Evolutionary conservation across 495 filamentous ascomycete species (phyloP).

Genomic region (Saxophila tyrrhenica): DNA sequence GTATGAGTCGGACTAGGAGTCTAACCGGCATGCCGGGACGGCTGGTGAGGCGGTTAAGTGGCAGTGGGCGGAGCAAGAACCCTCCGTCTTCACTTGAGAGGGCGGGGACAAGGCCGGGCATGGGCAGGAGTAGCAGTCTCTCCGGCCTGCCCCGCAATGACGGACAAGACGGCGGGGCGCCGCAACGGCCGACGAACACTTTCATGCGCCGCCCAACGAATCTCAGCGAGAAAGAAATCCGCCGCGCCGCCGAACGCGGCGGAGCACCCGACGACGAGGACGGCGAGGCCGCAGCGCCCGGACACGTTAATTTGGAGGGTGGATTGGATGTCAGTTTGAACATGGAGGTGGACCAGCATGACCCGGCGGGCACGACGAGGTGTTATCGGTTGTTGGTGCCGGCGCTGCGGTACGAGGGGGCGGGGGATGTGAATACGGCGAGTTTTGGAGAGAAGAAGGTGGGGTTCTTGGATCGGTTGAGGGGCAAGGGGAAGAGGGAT

Average conservation of each 20-base stretch:
- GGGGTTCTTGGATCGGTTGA: constrained; percentile 1
- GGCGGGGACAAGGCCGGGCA: neutral
- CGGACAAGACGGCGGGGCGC: neutral
- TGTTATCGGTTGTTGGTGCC: constrained; percentile 83
- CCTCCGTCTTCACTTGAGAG: neutral
- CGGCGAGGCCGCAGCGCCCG: constrained; percentile 9
- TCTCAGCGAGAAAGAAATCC: constrained; percentile 47
- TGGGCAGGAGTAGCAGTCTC: constrained; percentile 6
- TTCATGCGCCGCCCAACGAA: constrained; percentile 69
- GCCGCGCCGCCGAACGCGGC: constrained; percentile 26
- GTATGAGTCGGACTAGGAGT: constrained; percentile 13
- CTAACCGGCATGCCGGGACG: constrained; percentile 14
- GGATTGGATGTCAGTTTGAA: constrained; percentile 78
- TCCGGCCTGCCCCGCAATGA: neutral
- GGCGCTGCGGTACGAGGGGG: constrained; percentile 46
- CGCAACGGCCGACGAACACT: constrained; percentile 22
- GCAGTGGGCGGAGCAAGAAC: constrained; percentile 2
- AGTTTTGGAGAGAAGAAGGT: constrained; percentile 25
- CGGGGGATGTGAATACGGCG: constrained; percentile 30
- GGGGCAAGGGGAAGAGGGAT: neutral
- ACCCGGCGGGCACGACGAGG: constrained; percentile 79
- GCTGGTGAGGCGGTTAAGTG: constrained; percentile 23
- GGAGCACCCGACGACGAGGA: constrained; percentile 24
- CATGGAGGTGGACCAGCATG: constrained; percentile 70
- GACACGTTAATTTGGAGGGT: constrained; percentile 54